phyloP scores from a whole-genome alignment of 2,329 filamentous ascomycete species.

The Ceratocystiopsis sp. region DNA sequence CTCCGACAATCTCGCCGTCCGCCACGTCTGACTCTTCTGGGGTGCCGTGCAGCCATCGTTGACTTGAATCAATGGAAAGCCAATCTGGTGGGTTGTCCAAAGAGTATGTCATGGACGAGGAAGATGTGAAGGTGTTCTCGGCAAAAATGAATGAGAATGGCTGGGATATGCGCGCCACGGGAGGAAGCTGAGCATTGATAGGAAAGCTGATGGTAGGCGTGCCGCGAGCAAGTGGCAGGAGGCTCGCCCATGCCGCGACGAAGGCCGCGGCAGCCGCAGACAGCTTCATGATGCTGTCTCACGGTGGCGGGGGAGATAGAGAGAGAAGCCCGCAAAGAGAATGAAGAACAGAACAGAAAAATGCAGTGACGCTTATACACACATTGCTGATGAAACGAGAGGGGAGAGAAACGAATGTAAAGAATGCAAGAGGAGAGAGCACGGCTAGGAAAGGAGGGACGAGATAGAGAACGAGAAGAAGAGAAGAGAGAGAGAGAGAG shows the following conservation, averaged over 20 bases:
- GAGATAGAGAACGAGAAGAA: neutral
- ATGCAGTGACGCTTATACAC: neutral
- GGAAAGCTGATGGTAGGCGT: constrained; percentile 43
- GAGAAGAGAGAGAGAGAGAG: neutral
- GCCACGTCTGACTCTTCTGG: constrained; percentile 36
- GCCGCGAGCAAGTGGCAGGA: constrained; percentile 11
- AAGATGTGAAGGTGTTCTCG: constrained; percentile 52
- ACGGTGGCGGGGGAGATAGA: no score
- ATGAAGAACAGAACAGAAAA: no score
- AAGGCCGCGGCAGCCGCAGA: constrained; percentile 2
- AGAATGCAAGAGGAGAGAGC: no score
- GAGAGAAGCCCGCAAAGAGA: no score
- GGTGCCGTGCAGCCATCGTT: constrained; percentile 52
- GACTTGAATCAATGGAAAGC: constrained; percentile 52
- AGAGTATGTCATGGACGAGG: constrained; percentile 44
- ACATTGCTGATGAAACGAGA: neutral
- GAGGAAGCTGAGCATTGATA: constrained; percentile 70
- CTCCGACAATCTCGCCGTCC: constrained; percentile 32
- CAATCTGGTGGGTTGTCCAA: constrained; percentile 51
- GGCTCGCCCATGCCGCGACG: constrained; percentile 5
- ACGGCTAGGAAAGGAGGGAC: neutral
- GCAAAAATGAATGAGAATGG: constrained; percentile 59
- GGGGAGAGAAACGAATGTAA: neutral
- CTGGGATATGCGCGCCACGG: constrained; percentile 52
- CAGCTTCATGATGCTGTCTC: constrained; percentile 3